These are phyloP conservation scores for Isabelozyma heimii DNA, from an alignment of 805 yeast genomes.

Conservation along the genomic window DNA sequence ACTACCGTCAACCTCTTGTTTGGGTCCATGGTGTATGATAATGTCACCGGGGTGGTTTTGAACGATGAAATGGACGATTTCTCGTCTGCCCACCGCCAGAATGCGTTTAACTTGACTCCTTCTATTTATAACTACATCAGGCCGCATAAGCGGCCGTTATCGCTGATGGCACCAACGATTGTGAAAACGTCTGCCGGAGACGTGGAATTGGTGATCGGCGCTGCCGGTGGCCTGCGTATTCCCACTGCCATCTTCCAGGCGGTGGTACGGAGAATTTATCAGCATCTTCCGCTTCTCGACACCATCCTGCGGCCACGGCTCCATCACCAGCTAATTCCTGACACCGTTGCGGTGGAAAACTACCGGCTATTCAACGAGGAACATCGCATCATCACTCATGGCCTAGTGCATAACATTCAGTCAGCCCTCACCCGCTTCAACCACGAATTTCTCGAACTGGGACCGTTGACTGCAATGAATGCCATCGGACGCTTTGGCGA, in stretches of 20 bases:
- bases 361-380: conserved; percentile 38
- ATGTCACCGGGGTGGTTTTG: conserved; percentile 74
- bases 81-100: conserved; percentile 63
- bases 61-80: conserved; percentile 97
- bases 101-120: conserved; percentile 80
- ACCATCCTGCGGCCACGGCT: conserved; percentile 76
- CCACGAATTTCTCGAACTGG: conserved; percentile 32
- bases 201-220: conserved; percentile 75
- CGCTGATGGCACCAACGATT: conserved; percentile 79
- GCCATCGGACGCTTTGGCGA: conserved; percentile 43
- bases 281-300: conserved; percentile 57
- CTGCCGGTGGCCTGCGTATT: conserved; percentile 93
- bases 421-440: conserved; percentile 45
- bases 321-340: conserved; percentile 89
- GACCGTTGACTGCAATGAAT: conserved; percentile 41
- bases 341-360: conserved; percentile 58
- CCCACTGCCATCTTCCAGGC: conserved; percentile 82
- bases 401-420: conserved; percentile 41
- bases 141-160: conserved; percentile 79
- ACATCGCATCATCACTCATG: conserved; percentile 22
- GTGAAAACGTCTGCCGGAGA: conserved; percentile 19
- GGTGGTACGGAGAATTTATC: conserved; percentile 61
- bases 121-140: conserved; percentile 73
- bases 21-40: conserved; percentile 83
- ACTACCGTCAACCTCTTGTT: conserved; percentile 83